These are phyloP conservation scores for Coemansia sp. DNA, from an alignment of 192 early-diverging fungal genomes.

Conservation along the genomic window DNA sequence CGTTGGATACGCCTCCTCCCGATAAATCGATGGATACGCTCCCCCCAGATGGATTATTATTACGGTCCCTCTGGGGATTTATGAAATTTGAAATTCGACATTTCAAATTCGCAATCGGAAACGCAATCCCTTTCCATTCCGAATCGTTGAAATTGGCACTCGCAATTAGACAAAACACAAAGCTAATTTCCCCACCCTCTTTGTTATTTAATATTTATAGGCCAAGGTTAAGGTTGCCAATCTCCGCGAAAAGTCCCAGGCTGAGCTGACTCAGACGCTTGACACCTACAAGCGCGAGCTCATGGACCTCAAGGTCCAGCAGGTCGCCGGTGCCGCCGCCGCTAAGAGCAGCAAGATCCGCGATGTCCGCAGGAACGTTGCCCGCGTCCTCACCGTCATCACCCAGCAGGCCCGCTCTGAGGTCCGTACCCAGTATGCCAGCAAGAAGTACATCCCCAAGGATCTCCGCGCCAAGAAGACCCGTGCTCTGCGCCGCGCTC, in stretches of 20 bases:
- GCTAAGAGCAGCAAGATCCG: constrained; percentile 68
- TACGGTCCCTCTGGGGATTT: neutral
- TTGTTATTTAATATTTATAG: constrained; percentile 40
- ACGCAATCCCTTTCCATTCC: neutral
- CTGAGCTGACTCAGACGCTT: constrained; percentile 87
- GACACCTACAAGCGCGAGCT: constrained; percentile 96
- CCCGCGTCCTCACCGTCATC: constrained; percentile 94
- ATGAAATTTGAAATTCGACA: neutral
- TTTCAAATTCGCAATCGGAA: neutral
- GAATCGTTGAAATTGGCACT: neutral
- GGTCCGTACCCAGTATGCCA: constrained; percentile 87
- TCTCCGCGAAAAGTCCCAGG: constrained; percentile 93
- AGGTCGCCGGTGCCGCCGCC: constrained; percentile 76
- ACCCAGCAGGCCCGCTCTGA: constrained; percentile 89
- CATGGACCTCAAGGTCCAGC: constrained; percentile 89
- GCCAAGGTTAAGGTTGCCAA: constrained; percentile 90
- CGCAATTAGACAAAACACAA: neutral
- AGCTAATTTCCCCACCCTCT: neutral
- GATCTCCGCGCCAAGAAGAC: constrained; percentile 99
- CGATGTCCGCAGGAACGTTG: constrained; percentile 91
- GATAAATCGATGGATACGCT: too few species aligned
- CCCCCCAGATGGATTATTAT: neutral
- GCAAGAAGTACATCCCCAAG: constrained; percentile 93
- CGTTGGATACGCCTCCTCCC: too few species aligned
- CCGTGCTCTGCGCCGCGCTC: constrained; percentile 93